Base-by-base conservation (phyloP, 345 rosid genomes). In the Sonneratia alba region DNA sequence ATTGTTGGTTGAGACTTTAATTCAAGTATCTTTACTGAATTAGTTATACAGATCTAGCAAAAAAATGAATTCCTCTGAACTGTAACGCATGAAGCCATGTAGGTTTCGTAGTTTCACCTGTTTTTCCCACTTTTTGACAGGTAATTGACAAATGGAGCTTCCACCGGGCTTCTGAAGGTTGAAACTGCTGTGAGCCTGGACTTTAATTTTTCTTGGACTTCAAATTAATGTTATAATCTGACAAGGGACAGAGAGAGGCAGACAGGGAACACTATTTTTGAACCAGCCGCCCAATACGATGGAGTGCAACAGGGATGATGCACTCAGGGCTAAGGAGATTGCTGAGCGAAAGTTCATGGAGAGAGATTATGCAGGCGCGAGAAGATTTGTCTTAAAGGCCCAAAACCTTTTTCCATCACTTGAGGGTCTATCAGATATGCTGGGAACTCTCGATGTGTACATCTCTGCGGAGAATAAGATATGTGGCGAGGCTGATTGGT, bases 241-340 rank as follows among this genome's bases (percentile, higher is more conserved):
- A 51, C 67, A 69, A 61, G 65, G 36, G 65, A 61, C 65, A 61
- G 36, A 38, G 14, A 36, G 43, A 56, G 69, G 3, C 70, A 59
- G 72, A 66, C 61, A 62, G 69, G 65, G 67, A 70, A 9, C 47
- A 73, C 73, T 67, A 59, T 36, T 55, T 16, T 72, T 73, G 27
- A 67, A 64, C 32, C 12, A 36, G 64, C 45, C 6, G 61, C 36
- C 11, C 70, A n/a, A 63, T 73, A 10, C 65, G 47, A 91, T 94
- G 96, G 98, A 94, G 75, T 94, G 98, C 81, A 94, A 91, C 70
- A 90, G 79, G 82, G 98, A 91, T 38, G 98, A 91, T 80, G 97
- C 98, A 40, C 67, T 78, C 73, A 85, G 90, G 79, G 97, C 98
- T 14, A 90, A 85, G 79, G 89, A 89, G 70, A 87, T 94, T 79